Conservation (phyloP, 2,329 filamentous ascomycete genomes). For the Curvularia hawaiiensis region DNA sequence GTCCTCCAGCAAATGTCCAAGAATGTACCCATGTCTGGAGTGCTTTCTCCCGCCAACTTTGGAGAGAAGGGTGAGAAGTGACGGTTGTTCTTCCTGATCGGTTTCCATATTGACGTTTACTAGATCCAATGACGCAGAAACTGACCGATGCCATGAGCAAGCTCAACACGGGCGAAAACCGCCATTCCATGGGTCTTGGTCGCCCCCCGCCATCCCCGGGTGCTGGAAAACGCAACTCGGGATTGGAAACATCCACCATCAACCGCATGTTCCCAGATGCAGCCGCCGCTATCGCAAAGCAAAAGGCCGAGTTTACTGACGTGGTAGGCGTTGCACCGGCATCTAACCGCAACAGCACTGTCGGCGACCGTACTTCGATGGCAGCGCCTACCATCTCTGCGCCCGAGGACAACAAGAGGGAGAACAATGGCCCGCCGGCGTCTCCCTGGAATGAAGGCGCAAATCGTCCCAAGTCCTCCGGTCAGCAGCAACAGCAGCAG, state of each 20-base stretch:
- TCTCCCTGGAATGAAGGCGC: conserved; percentile 77
- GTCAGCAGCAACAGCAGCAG: conserved; percentile 60
- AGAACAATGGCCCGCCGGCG: conserved; percentile 64
- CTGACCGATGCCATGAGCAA: conserved; percentile 97
- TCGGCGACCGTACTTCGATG: conserved; percentile 76
- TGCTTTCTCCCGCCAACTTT: conserved; percentile 92
- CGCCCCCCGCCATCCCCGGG: conserved; percentile 76
- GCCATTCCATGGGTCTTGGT: conserved; percentile 75
- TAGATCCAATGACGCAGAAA: conserved; percentile 96
- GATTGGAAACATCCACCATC: conserved; percentile 90
- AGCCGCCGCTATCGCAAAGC: conserved; percentile 95
- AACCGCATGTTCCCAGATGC: conserved; percentile 99
- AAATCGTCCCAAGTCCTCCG: conserved; percentile 75
- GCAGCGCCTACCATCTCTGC: conserved; percentile 75
- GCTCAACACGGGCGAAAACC: conserved; percentile 82
- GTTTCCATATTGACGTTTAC: conserved; percentile 25
- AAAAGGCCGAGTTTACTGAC: conserved; percentile 97
- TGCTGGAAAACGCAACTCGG: conserved; percentile 83
- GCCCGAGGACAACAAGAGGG: conserved; percentile 67
- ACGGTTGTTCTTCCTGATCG: background rate
- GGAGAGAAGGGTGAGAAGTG: conserved; percentile 77
- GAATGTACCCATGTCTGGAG: conserved; percentile 94
- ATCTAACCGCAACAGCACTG: conserved; percentile 90
- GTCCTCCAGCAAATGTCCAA: conserved; percentile 99
- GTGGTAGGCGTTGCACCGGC: conserved; percentile 88